Conservation (phyloP, 2,329 filamentous ascomycete species). For the Stagonosporopsis tanaceti region DNA sequence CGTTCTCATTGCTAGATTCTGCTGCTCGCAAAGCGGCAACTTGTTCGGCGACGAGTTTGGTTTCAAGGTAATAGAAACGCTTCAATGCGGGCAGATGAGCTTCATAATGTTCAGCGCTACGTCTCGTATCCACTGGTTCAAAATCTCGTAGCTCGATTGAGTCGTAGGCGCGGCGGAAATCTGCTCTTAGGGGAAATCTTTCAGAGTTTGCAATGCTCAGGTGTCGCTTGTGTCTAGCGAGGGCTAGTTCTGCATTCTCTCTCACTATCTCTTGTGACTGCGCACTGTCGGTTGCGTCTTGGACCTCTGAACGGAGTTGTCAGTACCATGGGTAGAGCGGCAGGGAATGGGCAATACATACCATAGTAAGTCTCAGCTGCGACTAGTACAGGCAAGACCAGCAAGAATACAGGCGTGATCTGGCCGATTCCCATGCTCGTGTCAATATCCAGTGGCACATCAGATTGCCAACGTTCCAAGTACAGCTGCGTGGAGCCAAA, state of each 20-base stretch:
- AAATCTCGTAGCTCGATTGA: slow-evolving; percentile 2
- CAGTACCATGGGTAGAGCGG: not conserved
- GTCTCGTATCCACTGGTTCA: not conserved
- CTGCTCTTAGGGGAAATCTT: slow-evolving; percentile 2
- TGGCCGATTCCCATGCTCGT: slow-evolving; percentile 26
- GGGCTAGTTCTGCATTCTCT: not conserved
- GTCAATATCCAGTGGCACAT: slow-evolving; percentile 11
- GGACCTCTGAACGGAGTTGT: not conserved
- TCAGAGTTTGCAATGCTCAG: not conserved
- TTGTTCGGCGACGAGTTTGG: not conserved
- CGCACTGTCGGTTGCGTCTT: slow-evolving; percentile 1
- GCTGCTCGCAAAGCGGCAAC: not conserved
- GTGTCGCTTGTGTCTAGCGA: not conserved
- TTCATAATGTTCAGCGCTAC: not conserved
- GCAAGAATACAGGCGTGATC: slow-evolving; percentile 22
- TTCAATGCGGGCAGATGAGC: not conserved
- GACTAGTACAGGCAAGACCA: slow-evolving; percentile 23
- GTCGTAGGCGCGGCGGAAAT: slow-evolving; percentile 1
- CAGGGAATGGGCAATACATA: not conserved
- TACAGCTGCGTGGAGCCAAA: slow-evolving; percentile 24
- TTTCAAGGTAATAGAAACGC: slow-evolving; percentile 9
- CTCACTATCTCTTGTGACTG: not conserved
- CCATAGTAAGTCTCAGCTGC: slow-evolving; percentile 15
- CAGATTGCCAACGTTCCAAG: slow-evolving; percentile 11
- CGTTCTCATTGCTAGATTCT: not conserved